These are phyloP conservation scores for Coemansia sp. DNA, from an alignment of 192 early-diverging fungal species.

Conservation along the genomic window DNA sequence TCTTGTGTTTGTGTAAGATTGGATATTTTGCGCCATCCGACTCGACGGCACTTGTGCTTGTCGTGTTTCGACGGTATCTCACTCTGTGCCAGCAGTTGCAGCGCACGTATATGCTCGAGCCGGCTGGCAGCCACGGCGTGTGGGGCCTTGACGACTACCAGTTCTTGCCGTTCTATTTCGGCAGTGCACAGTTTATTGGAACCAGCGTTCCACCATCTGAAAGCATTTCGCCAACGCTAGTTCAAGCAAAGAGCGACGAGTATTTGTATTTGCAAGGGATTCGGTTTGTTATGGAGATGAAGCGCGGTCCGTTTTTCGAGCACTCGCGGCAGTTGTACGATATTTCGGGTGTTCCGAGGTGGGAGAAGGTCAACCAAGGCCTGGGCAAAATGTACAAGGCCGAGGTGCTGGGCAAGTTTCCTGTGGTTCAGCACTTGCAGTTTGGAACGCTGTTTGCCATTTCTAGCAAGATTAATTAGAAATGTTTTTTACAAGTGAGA, in stretches of 20 bases:
- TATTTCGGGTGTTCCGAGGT: constrained; percentile 69
- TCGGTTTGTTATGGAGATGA: constrained; percentile 70
- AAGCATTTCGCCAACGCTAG: constrained; percentile 40
- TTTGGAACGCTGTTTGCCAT: constrained; percentile 60
- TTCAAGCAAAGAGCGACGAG: constrained; percentile 63
- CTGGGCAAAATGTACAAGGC: constrained; percentile 76
- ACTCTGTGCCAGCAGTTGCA: constrained; percentile 78
- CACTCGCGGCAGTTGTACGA: constrained; percentile 78
- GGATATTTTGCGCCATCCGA: constrained; percentile 64
- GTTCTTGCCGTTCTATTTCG: constrained; percentile 92
- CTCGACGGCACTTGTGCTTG: constrained; percentile 68
- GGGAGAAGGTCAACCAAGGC: constrained; percentile 74
- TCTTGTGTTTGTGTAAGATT: constrained; percentile 75
- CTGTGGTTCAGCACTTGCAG: constrained; percentile 77
- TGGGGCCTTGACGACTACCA: constrained; percentile 98
- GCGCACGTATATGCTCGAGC: constrained; percentile 82
- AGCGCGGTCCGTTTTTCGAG: constrained; percentile 72
- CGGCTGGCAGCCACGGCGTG: constrained; percentile 95
- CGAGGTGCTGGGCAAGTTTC: constrained; percentile 73
- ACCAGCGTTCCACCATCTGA: constrained; percentile 69
- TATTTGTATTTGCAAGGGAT: constrained; percentile 89
- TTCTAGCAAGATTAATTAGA: background rate
- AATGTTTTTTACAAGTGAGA: background rate
- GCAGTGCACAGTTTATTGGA: constrained; percentile 84
- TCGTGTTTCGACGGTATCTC: constrained; percentile 79